Evolutionary conservation across 2,329 filamentous ascomycete species (phyloP), one percentile per base, ranked within the genome.

Genomic region (Cyphellophora europaea): DNA sequence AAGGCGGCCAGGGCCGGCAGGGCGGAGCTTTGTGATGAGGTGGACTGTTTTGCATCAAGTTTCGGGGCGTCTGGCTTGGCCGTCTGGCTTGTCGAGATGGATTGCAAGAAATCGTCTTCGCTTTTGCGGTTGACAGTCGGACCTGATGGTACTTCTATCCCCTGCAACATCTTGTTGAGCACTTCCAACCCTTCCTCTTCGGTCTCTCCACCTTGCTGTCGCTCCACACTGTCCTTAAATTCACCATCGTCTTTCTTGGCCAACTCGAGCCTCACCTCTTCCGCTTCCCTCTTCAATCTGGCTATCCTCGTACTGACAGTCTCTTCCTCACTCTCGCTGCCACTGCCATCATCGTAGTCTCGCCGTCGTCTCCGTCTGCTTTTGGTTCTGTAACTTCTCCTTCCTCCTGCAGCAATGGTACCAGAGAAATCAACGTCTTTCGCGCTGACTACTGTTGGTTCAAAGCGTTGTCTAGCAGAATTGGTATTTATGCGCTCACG

Each of bases 341-440:
- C 63, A 30, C 38, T 44, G 29, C 36, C 30, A 45, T 89, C 82
- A 2, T 79, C 84, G 12, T 82, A 65, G 49, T 82, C 77, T 49
- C 78, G 70, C 37, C 77, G 71, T 34, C 74, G 71, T 44, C 78
- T 72, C 39, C 77, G 72, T 32, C 81, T 73, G 31, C 71, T 83
- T 5, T 81, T 79, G 21, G 79, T 78, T 47, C 77, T 79, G 64
- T 95, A 95, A 15, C 85, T 85, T 58, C 82, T 85, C 43, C 84
- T 75, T 57, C 89, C 89, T 30, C 77, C 77, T 12, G 30, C 30
- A 40, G 77, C 78, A 23, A 96, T 78, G 35, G 88, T 80, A 58
- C 95, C 88, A 2, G 88, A 93, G 57, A 95, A 91, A 58, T 95
- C 85, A 15, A 82, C 84, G 14, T 81, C 77, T 33, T 72, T 71